Conservation (phyloP, 192 early-diverging fungal species). For the Rhizoclosmatium sp. region DNA sequence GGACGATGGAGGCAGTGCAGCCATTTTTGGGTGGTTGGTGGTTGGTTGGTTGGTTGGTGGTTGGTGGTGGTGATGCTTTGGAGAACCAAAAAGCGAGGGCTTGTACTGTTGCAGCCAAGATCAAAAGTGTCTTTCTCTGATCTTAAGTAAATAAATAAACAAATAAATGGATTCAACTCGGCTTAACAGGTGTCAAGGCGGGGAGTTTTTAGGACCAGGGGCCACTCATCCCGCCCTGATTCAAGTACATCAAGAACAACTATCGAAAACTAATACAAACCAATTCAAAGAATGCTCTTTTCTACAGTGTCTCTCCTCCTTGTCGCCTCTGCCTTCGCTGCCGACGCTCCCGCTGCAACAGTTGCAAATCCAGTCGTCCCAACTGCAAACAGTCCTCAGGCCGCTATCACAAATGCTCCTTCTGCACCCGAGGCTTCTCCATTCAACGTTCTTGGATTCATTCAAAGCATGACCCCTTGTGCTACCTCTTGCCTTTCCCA, state of each 20-base stretch:
- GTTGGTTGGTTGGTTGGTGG: too few species aligned
- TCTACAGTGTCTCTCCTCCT: background rate
- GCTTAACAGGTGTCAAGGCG: background rate
- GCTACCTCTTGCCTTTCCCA: slow-evolving; percentile 17
- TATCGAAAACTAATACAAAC: too few species aligned
- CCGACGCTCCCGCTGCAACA: background rate
- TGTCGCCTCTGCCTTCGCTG: background rate
- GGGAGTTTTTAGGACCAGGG: background rate
- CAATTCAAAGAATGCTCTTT: background rate
- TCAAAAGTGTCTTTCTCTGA: too few species aligned
- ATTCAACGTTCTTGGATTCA: slow-evolving; percentile 1
- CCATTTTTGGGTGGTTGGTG: too few species aligned
- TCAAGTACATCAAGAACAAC: too few species aligned
- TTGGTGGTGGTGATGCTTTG: too few species aligned
- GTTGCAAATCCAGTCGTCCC: background rate
- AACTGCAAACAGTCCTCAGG: background rate
- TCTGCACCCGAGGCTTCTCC: background rate
- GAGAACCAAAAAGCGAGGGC: too few species aligned
- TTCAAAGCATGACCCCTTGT: slow-evolving; percentile 19
- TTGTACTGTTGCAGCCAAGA: too few species aligned
- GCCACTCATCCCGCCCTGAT: background rate
- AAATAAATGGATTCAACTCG: background rate
- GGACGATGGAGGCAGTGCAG: too few species aligned
- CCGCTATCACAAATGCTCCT: background rate
- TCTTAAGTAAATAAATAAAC: too few species aligned